Conservation (phyloP, 176 grass and related monocot species). For the Aegilops speltoides region DNA sequence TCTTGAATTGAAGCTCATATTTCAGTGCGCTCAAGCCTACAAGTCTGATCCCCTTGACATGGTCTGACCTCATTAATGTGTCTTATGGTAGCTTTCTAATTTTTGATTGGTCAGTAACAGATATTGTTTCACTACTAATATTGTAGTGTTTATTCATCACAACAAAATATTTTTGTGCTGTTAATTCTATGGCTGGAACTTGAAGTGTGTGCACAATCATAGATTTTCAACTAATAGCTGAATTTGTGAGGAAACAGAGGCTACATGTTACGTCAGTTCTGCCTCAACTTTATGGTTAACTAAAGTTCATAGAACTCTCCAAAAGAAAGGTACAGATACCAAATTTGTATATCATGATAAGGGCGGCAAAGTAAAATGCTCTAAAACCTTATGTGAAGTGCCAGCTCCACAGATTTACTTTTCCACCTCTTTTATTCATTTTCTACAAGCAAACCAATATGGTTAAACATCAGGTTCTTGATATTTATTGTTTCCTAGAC, state of each 20-base stretch:
- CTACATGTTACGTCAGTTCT: neutral
- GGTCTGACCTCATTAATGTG: neutral
- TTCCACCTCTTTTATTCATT: no score
- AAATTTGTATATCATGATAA: neutral
- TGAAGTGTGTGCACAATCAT: neutral
- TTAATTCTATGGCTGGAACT: neutral
- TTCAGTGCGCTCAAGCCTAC: neutral
- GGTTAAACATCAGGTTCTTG: neutral
- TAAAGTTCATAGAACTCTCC: constrained; percentile 8
- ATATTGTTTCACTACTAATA: neutral
- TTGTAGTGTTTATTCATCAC: neutral
- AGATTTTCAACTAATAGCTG: neutral
- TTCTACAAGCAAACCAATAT: neutral
- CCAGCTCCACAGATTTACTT: no score
- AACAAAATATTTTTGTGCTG: neutral
- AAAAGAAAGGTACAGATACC: neutral
- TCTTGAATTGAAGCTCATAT: neutral
- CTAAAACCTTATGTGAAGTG: neutral
- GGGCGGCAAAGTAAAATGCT: neutral
- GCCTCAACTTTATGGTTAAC: neutral
- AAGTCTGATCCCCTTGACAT: neutral
- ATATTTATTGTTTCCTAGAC: neutral
- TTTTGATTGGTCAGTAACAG: neutral
- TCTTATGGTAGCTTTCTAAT: neutral
- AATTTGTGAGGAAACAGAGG: neutral